Evolutionary conservation across 2,329 filamentous ascomycete species (phyloP).

Genomic region (Camillea tinctor): DNA sequence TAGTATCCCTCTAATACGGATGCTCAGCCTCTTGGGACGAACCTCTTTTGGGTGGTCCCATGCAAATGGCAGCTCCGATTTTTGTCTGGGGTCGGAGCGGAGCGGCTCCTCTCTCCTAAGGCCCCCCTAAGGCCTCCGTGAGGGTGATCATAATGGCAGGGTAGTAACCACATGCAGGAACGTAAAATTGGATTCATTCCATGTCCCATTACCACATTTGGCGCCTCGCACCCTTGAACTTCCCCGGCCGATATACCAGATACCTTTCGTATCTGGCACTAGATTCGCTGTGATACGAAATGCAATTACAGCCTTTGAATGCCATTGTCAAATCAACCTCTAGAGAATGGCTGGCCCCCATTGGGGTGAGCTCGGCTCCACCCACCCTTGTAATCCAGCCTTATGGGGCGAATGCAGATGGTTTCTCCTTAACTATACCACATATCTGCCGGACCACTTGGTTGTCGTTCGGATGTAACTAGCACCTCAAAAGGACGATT

Average conservation of each 20-base stretch:
- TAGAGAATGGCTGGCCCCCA: conserved; percentile 4
- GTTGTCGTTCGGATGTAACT: conserved; percentile 10
- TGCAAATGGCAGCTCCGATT: background rate
- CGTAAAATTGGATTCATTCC: background rate
- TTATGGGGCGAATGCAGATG: conserved; percentile 15
- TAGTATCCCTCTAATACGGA: background rate
- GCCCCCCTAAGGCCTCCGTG: background rate
- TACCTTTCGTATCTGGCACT: background rate
- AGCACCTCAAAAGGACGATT: conserved; percentile 9
- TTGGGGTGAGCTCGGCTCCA: conserved; percentile 9
- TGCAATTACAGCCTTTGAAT: conserved; percentile 11
- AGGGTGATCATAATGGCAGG: background rate
- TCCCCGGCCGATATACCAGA: background rate
- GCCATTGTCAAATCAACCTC: conserved; percentile 19
- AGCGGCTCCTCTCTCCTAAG: background rate
- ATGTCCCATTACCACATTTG: background rate
- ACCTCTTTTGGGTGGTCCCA: background rate
- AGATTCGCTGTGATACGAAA: conserved; percentile 6
- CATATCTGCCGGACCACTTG: conserved; percentile 7
- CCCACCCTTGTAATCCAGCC: conserved; percentile 19
- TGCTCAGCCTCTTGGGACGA: background rate
- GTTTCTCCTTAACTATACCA: conserved; percentile 1
- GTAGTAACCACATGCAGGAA: background rate
- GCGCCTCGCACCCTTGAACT: background rate
- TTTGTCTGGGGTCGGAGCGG: background rate